A percentile compares a stretch with the other conserved stretches of the same genome.
Evolutionary conservation across 202 grass and related monocot genomes (phyloP).

Genomic region (Zizania palustris): DNA sequence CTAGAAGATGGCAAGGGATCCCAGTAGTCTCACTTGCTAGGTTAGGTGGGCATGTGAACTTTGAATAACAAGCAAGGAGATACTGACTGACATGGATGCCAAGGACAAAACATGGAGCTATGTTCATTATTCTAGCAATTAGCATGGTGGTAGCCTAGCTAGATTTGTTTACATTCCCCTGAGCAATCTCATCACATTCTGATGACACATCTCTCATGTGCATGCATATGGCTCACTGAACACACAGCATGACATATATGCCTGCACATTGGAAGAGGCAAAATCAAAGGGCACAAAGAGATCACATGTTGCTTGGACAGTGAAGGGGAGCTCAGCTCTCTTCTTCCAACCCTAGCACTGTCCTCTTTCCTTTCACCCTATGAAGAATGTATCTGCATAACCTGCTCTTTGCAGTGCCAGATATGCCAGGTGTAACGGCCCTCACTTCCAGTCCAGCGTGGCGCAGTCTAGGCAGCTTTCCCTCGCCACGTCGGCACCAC

Average conservation of each 20-base stretch:
- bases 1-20: background rate
- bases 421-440: background rate
- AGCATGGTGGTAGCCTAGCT: constrained; percentile 16
- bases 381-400: constrained; percentile 3
- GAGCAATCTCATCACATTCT: background rate
- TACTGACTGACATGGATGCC: constrained; percentile 2
- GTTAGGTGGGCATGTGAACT: constrained; percentile 42
- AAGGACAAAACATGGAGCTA: constrained; percentile 10
- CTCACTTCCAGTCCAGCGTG: constrained; percentile 50
- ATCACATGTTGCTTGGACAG: constrained; percentile 18
- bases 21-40: background rate
- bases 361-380: constrained; percentile 10
- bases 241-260: constrained; percentile 9
- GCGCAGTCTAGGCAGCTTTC: constrained; percentile 35
- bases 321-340: background rate
- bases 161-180: constrained; percentile 17
- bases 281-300: background rate
- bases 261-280: constrained; percentile 26
- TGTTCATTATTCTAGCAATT: constrained; percentile 40
- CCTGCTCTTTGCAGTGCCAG: constrained; percentile 21
- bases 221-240: constrained; percentile 37
- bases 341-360: background rate
- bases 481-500: constrained; percentile 51
- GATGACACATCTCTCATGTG: constrained; percentile 26
- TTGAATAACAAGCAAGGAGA: constrained; percentile 6